phyloP scores from a whole-genome alignment of 2,329 filamentous ascomycete species.

The Aspergillus bombycis region DNA sequence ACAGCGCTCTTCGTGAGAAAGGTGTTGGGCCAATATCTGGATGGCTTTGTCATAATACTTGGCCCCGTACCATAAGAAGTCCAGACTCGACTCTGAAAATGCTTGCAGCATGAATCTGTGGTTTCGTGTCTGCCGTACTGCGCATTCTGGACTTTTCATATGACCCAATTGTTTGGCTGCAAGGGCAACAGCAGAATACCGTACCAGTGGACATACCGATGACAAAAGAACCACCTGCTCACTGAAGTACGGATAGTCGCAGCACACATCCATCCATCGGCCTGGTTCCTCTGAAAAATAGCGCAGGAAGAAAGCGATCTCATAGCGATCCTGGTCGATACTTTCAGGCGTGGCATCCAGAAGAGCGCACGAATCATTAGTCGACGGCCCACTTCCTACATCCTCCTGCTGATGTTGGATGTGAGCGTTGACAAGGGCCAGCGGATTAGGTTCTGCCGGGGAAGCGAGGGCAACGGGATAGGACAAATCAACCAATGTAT shows the following conservation, averaged over 20 bases:
- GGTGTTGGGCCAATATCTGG: constrained; percentile 18
- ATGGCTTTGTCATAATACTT: constrained; percentile 26
- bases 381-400: background rate
- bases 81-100: constrained; percentile 12
- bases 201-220: background rate
- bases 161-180: background rate
- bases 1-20: constrained; percentile 9
- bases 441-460: background rate
- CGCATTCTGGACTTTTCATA: background rate
- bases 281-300: background rate
- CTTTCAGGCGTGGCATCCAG: background rate
- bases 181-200: background rate
- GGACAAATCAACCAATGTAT: too few species aligned
- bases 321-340: background rate
- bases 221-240: background rate
- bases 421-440: background rate
- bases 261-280: background rate
- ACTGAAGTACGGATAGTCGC: background rate
- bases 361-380: background rate
- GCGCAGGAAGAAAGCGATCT: background rate
- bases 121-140: background rate
- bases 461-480: too few species aligned
- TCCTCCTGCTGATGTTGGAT: background rate
- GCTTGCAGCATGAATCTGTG: constrained; percentile 12
- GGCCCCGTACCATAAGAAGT: constrained; percentile 24